Base-by-base conservation (phyloP, 208 protist species). In the Lotmaria passim region DNA sequence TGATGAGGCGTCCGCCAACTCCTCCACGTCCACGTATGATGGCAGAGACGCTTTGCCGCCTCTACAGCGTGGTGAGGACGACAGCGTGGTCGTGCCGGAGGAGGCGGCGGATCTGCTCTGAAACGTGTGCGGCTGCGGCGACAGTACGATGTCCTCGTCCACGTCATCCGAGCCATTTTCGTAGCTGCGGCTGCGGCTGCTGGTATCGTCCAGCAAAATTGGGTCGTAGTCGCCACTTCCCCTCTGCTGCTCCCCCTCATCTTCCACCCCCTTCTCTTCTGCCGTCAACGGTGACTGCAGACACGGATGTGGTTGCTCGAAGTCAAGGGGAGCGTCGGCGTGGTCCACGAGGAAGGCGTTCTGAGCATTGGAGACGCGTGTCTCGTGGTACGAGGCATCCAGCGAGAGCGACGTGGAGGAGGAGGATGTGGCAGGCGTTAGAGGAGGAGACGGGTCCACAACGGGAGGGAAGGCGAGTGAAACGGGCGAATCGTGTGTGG, bases 121-220 rank as follows among this genome's bases (percentile, higher is more conserved):
- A 34, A 7, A 3, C 26, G 15, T 26, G 48, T 62, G 39, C 23
- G 7, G 12, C 10, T 1, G 14, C 31, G 24, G 11, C 8, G 51
- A 39, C 36, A 59, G 38, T 1, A 52, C 39, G 14, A 59, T 59
- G 28, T 58, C 50, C 28, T 51, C 51, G 24, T 69, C 63, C 19
- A 58, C 48, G 1, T 14, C 62, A 12, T 24, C 31, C 1, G n/a
- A 24, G 24, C 41, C 59, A 14, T 31, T 33, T 34, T 66, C 39
- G 12, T 58, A 5, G 56, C 51, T 51, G 14, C 23, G 21, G 5
- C 46, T 51, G 23, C 46, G 8, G 28, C 46, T 52, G 51, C 39
- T 34, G 0, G 63, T 52, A 51, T 51, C 51, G 7, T 31, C 10
- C 24, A 69, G n/a, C 10, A 43, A 5, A 15, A 59, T 53, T 7